A percentile compares a stretch with the other conserved stretches of the same genome.
These are phyloP conservation scores for Pholiota conissans DNA, from an alignment of 768 basidiomycete genomes.

Conservation along the genomic window DNA sequence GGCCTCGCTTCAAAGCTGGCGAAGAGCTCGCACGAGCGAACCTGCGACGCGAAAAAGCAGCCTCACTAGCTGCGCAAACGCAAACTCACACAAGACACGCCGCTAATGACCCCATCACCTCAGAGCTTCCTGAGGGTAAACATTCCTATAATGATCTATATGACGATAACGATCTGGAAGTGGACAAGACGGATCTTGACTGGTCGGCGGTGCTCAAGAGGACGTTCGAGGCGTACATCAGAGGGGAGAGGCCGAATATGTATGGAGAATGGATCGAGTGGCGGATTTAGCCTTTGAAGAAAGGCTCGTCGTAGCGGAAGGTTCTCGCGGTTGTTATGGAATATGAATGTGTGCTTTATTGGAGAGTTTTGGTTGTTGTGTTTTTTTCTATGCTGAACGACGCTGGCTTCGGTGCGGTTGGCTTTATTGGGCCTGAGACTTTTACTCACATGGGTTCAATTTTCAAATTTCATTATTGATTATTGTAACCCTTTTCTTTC, in stretches of 20 bases:
- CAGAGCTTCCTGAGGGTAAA: not conserved
- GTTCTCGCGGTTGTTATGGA: not conserved
- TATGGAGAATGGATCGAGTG: slow-evolving; percentile 76
- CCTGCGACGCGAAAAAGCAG: slow-evolving; percentile 30
- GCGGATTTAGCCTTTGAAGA: slow-evolving; percentile 15
- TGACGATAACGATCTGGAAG: slow-evolving; percentile 38
- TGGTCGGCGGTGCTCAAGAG: slow-evolving; percentile 92
- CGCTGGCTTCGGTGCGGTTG: not conserved
- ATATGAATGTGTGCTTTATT: not conserved
- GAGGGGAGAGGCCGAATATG: slow-evolving; percentile 90
- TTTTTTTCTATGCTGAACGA: not conserved
- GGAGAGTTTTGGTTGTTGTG: not conserved
- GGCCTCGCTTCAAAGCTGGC: slow-evolving; percentile 69
- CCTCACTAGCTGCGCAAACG: slow-evolving; percentile 20
- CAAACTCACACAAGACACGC: not conserved
- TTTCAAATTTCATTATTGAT: not conserved
- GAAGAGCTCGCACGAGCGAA: slow-evolving; percentile 63
- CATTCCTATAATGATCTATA: slow-evolving; percentile 15
- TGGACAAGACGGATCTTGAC: slow-evolving; percentile 75
- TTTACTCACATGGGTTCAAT: not conserved
- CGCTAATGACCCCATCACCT: slow-evolving; percentile 9
- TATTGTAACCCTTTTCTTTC: not conserved
- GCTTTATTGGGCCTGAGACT: not conserved
- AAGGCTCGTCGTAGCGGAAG: not conserved
- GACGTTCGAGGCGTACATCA: slow-evolving; percentile 89